Percentiles rank a stretch among this genome's conserved stretches.
phyloP scores from a whole-genome alignment of 805 yeast species.

The Kodamaea lidongshanica region DNA sequence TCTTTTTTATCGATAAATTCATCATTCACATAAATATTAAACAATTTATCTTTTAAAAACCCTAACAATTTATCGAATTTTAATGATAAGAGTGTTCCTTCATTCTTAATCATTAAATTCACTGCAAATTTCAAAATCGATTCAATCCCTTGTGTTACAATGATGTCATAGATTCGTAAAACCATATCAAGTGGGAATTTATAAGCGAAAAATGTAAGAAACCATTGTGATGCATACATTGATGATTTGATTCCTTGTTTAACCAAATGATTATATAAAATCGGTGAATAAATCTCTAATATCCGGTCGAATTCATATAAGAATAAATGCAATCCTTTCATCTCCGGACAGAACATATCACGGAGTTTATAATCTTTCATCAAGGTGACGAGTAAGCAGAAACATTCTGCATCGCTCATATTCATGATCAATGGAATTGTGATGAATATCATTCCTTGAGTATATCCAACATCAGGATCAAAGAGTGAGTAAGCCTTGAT shows the following conservation, averaged over 20 bases:
- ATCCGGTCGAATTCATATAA: constrained; percentile 88
- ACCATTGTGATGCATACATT: constrained; percentile 99
- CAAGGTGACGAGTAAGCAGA: constrained; percentile 68
- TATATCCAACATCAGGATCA: constrained; percentile 93
- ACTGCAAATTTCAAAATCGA: constrained; percentile 79
- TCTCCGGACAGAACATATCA: constrained; percentile 72
- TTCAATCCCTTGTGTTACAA: constrained; percentile 88
- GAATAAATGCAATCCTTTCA: constrained; percentile 86
- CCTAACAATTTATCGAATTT: constrained; percentile 73
- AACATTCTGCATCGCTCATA: constrained; percentile 78
- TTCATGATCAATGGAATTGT: constrained; percentile 79
- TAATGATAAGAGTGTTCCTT: constrained; percentile 49
- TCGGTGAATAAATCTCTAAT: constrained; percentile 70
- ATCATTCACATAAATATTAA: constrained; percentile 56
- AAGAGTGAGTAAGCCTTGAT: constrained; percentile 78
- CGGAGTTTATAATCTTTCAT: constrained; percentile 85
- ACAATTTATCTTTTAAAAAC: constrained; percentile 73
- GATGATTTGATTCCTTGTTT: constrained; percentile 86
- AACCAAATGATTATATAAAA: constrained; percentile 63
- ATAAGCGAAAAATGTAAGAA: constrained; percentile 88
- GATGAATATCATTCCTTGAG: constrained; percentile 96
- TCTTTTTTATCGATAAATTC: constrained; percentile 20
- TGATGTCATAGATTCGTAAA: constrained; percentile 76
- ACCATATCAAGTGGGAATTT: constrained; percentile 89
- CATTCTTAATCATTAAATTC: constrained; percentile 69